phyloP scores from a whole-genome alignment of 78 protist species.

The Dictyostelium purpureum region DNA sequence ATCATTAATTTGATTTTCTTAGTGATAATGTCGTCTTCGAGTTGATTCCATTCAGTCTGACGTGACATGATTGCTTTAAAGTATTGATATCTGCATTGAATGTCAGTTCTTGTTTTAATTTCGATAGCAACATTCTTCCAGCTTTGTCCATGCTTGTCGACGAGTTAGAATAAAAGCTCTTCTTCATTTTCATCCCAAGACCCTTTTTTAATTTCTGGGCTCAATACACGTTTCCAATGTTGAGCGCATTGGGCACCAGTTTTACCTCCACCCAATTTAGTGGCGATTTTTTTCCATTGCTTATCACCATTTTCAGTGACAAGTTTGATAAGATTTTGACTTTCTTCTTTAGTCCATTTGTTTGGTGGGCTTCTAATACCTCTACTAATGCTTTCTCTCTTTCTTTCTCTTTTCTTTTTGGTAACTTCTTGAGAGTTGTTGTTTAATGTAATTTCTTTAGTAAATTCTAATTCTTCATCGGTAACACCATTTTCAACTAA shows the following conservation, averaged over 20 bases:
- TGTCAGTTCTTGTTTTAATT: slow-evolving; percentile 57
- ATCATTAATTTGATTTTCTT: slow-evolving; percentile 28
- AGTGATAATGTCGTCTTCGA: slow-evolving; percentile 21
- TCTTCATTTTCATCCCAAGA: slow-evolving; percentile 47
- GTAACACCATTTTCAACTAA: slow-evolving; percentile 31
- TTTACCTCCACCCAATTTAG: slow-evolving; percentile 35
- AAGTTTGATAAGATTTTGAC: slow-evolving; percentile 25
- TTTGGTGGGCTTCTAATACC: slow-evolving; percentile 45
- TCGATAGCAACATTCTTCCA: slow-evolving; percentile 53
- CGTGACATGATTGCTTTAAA: slow-evolving; percentile 43
- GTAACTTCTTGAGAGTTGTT: not conserved
- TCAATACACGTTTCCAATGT: slow-evolving; percentile 46
- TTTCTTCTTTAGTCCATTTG: slow-evolving; percentile 57
- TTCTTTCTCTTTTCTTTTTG: slow-evolving; percentile 48
- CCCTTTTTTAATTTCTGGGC: slow-evolving; percentile 44
- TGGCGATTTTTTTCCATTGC: slow-evolving; percentile 55
- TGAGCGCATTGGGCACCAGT: slow-evolving; percentile 55
- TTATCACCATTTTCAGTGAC: slow-evolving; percentile 57
- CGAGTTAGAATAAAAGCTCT: not conserved
- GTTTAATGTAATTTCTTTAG: slow-evolving; percentile 14
- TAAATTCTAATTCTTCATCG: slow-evolving; percentile 31
- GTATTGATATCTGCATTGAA: slow-evolving; percentile 55
- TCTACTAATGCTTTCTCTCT: slow-evolving; percentile 51
- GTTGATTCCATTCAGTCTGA: slow-evolving; percentile 17
- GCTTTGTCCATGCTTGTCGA: slow-evolving; percentile 32